phyloP scores from a whole-genome alignment of 169 alveolate species.

The Plasmodium inui region DNA sequence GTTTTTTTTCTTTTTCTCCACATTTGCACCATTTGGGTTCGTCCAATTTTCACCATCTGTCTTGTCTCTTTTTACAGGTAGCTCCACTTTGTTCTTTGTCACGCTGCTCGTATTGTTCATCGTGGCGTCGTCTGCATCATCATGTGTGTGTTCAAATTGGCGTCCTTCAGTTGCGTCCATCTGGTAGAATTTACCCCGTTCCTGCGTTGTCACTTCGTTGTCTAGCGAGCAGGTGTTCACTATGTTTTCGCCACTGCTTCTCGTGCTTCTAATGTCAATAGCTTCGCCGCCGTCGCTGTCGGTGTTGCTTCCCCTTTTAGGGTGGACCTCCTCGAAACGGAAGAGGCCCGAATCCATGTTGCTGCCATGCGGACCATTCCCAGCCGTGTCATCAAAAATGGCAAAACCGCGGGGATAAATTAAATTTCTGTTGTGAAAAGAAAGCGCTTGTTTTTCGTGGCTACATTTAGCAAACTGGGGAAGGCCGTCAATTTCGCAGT shows the following conservation, averaged over 20 bases:
- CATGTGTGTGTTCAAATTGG: neutral
- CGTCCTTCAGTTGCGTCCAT: neutral
- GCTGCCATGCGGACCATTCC: neutral
- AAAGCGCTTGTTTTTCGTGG: neutral
- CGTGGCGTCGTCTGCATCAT: neutral
- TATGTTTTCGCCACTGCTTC: neutral
- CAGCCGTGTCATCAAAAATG: neutral
- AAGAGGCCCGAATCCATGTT: neutral
- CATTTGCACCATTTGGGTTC: neutral
- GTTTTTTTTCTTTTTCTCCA: neutral
- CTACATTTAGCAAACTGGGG: neutral
- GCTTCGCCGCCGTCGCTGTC: neutral
- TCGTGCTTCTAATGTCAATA: neutral
- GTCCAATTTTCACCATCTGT: neutral
- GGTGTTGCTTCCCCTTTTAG: neutral
- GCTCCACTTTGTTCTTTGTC: neutral
- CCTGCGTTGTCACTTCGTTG: neutral
- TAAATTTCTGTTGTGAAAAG: constrained; percentile 2
- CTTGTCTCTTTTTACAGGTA: neutral
- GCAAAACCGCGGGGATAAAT: neutral
- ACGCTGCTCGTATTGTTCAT: neutral
- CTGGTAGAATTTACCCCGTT: neutral
- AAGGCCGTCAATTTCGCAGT: neutral
- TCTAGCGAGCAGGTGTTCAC: neutral
- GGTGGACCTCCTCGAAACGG: neutral